phyloP scores from a whole-genome alignment of 345 rosid genomes.

The Gossypium herbaceum region DNA sequence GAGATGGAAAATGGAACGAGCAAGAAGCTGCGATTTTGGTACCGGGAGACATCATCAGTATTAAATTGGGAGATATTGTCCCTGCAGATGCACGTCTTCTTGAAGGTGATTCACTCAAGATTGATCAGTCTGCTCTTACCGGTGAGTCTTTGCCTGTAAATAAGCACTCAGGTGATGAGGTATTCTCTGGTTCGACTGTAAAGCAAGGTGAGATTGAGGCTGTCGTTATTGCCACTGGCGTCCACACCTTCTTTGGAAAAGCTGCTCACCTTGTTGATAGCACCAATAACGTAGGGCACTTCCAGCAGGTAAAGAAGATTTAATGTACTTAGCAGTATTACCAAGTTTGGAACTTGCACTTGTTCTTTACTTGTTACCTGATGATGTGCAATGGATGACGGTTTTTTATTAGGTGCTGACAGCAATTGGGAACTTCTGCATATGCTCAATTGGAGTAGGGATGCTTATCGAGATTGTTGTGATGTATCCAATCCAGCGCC shows the following conservation, averaged over 20 bases:
- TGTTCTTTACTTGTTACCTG: background rate
- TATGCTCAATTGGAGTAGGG: constrained; percentile 19
- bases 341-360: background rate
- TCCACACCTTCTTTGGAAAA: constrained; percentile 43
- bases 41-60: constrained; percentile 18
- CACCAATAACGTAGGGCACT: constrained; percentile 42
- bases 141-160: constrained; percentile 35
- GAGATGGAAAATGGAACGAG: constrained; percentile 17
- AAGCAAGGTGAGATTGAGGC: constrained; percentile 44
- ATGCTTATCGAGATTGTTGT: constrained; percentile 13
- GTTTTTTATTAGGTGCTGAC: constrained; percentile 36
- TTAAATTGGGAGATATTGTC: constrained; percentile 19
- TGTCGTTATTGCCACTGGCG: constrained; percentile 39
- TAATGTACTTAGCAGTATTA: background rate
- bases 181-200: constrained; percentile 41
- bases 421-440: constrained; percentile 23
- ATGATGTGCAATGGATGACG: background rate
- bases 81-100: constrained; percentile 24
- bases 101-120: constrained; percentile 20
- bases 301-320: constrained; percentile 22
- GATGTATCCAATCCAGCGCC: constrained; percentile 20
- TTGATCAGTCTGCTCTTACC: constrained; percentile 22
- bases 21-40: constrained; percentile 22
- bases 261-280: constrained; percentile 44
- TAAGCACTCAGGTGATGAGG: constrained; percentile 30